phyloP scores from a whole-genome alignment of 1,139 yeast species.

The Ashbya aceris region DNA sequence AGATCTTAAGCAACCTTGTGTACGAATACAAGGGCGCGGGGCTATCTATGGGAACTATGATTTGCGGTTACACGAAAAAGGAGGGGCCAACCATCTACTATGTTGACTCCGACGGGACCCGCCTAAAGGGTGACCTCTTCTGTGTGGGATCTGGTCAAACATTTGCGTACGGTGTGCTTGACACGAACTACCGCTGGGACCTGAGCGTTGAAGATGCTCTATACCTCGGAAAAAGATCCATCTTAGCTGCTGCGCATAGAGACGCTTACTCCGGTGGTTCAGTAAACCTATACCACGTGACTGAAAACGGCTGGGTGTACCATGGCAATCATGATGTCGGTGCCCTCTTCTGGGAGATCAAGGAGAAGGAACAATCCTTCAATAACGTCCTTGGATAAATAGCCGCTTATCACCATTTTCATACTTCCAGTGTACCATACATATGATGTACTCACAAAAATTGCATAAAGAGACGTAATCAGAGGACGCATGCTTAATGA shows the following conservation, averaged over 20 bases:
- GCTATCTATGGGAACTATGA: constrained; percentile 98
- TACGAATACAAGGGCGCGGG: constrained; percentile 97
- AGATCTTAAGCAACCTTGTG: constrained; percentile 82
- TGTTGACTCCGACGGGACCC: constrained; percentile 95
- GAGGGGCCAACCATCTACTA: constrained; percentile 95
- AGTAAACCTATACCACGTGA: constrained; percentile 83
- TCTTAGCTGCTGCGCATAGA: constrained; percentile 96
- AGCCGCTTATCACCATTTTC: background rate
- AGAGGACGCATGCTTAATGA: too few relatives aligned
- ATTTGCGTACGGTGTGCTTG: constrained; percentile 98
- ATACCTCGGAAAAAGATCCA: constrained; percentile 88
- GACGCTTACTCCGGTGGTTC: constrained; percentile 99
- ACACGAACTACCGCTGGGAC: constrained; percentile 86
- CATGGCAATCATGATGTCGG: constrained; percentile 96
- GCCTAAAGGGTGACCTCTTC: constrained; percentile 88
- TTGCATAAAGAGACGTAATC: too few relatives aligned
- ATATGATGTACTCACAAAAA: too few relatives aligned
- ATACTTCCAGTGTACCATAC: too few relatives aligned
- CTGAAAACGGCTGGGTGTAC: constrained; percentile 88
- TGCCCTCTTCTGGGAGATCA: constrained; percentile 83
- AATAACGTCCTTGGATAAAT: constrained; percentile 66
- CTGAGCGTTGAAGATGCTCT: constrained; percentile 86
- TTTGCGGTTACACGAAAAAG: constrained; percentile 91
- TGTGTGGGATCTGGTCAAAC: constrained; percentile 99
- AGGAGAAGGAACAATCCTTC: constrained; percentile 81